Conservation (phyloP, 352 stramenopile genomes). For the Globisporangium camurandrum region DNA sequence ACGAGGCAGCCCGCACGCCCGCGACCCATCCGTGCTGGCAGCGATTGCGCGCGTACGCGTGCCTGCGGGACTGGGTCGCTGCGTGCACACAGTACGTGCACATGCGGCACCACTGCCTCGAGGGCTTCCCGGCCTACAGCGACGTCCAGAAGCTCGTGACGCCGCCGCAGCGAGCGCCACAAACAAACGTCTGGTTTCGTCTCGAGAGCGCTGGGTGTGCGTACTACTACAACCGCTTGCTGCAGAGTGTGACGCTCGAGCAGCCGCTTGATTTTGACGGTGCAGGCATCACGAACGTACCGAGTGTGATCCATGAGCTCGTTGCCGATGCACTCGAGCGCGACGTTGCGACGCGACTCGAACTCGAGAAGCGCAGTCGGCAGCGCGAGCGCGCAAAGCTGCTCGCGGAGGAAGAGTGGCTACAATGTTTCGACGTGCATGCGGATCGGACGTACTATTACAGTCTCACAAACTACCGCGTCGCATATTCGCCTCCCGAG, state of each 20-base stretch:
- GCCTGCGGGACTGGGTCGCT: constrained; percentile 38
- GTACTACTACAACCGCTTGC: constrained; percentile 62
- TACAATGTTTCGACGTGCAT: constrained; percentile 44
- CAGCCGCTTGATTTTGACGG: constrained; percentile 52
- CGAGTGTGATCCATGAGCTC: constrained; percentile 32
- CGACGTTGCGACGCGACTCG: constrained; percentile 32
- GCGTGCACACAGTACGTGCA: constrained; percentile 47
- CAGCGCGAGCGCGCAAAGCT: constrained; percentile 29
- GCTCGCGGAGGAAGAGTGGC: constrained; percentile 57
- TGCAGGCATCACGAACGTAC: constrained; percentile 32
- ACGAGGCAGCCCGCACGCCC: constrained; percentile 9
- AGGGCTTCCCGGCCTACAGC: constrained; percentile 25
- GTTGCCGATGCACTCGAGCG: constrained; percentile 33
- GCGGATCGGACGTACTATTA: constrained; percentile 57
- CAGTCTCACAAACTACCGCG: constrained; percentile 43
- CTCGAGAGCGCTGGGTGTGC: constrained; percentile 35
- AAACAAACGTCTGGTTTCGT: constrained; percentile 58
- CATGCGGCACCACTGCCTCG: constrained; percentile 43
- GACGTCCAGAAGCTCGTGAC: constrained; percentile 36
- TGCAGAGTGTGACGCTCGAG: constrained; percentile 33
- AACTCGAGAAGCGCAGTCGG: constrained; percentile 44
- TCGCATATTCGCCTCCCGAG: constrained; percentile 26
- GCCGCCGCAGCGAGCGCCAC: constrained; percentile 38
- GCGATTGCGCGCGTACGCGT: constrained; percentile 40
- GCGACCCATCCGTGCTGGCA: constrained; percentile 41